Conservation (phyloP, 257 asterid species). For the Cordia subcordata region DNA sequence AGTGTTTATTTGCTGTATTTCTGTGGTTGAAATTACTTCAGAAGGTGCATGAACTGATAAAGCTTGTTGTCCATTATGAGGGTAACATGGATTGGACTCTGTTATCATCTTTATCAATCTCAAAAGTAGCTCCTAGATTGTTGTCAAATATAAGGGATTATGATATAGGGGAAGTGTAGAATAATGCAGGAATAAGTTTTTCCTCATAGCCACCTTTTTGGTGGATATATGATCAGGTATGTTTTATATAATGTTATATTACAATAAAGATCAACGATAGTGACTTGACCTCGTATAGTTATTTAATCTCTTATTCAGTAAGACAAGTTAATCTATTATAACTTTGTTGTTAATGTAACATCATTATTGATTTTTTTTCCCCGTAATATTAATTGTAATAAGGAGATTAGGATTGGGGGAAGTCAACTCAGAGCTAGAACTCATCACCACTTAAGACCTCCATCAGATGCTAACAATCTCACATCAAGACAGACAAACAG, state of each 20-base stretch:
- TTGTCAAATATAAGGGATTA: not conserved
- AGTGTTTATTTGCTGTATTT: conserved; percentile 17
- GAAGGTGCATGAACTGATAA: conserved; percentile 27
- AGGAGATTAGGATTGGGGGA: no score
- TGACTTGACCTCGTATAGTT: no score
- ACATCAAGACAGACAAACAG: conserved; percentile 24
- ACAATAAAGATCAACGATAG: no score
- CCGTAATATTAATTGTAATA: no score
- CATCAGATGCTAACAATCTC: conserved; percentile 48
- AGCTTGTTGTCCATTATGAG: conserved; percentile 33
- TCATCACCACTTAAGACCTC: conserved; percentile 58
- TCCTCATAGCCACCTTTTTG: no score
- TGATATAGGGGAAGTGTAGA: not conserved
- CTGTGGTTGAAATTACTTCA: conserved; percentile 29
- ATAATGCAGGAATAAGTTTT: no score
- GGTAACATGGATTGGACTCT: conserved; percentile 35
- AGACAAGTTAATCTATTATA: no score
- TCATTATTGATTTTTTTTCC: no score
- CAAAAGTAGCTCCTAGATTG: not conserved
- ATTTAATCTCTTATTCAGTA: no score
- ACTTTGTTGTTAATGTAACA: no score
- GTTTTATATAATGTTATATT: no score
- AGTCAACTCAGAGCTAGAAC: conserved; percentile 52
- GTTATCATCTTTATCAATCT: conserved; percentile 25
- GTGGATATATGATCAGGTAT: no score